Conservation (phyloP, 179 eudicot genomes). For the Silene vulgaris region DNA sequence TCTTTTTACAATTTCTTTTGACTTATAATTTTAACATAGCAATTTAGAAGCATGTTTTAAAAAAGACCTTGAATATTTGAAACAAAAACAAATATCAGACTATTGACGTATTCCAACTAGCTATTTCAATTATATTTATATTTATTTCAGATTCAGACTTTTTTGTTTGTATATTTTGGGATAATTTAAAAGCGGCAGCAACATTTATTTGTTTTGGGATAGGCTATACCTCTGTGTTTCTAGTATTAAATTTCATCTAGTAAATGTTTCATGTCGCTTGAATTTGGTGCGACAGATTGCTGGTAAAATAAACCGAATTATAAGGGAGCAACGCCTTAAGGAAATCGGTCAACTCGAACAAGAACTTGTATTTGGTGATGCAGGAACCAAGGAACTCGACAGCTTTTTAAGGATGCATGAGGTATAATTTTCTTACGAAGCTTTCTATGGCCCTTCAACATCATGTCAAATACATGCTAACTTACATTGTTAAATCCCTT, state of each 20-base stretch:
- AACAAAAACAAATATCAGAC: too few relatives aligned
- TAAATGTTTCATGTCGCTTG: conserved; percentile 20
- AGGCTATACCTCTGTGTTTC: neutral
- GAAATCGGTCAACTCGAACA: conserved; percentile 94
- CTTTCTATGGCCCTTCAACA: neutral
- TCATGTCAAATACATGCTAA: conserved; percentile 8
- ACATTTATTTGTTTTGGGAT: neutral
- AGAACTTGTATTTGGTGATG: conserved; percentile 96
- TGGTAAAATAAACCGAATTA: conserved; percentile 67
- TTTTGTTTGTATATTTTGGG: neutral
- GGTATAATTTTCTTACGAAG: conserved; percentile 32
- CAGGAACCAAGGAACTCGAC: conserved; percentile 85
- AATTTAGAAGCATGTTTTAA: neutral
- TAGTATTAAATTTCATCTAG: neutral
- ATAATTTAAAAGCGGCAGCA: neutral
- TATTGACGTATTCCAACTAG: too few relatives aligned
- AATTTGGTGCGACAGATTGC: conserved; percentile 59
- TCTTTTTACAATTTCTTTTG: neutral
- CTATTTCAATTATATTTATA: too few relatives aligned
- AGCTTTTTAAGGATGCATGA: conserved; percentile 58
- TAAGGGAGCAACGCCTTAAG: conserved; percentile 72
- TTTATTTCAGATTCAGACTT: too few relatives aligned
- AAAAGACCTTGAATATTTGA: too few relatives aligned
- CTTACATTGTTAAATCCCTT: conserved; percentile 11
- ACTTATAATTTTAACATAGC: neutral